Base-by-base conservation (phyloP, 768 basidiomycete species). In the Lentinus brumalis region DNA sequence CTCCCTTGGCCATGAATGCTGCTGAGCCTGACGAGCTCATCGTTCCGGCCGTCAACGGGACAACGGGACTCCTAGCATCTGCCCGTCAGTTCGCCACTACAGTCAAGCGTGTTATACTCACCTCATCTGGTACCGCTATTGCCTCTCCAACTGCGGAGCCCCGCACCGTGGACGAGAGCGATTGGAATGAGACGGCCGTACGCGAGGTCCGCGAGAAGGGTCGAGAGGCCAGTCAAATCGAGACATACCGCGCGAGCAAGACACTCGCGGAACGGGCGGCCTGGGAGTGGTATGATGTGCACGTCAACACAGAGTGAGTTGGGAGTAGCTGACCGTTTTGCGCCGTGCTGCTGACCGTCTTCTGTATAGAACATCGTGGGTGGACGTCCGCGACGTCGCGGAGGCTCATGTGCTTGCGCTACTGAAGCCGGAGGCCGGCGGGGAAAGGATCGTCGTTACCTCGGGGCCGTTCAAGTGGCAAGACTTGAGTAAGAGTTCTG, bases 181-280 rank as follows among this genome's bases (percentile, higher is more conserved):
- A 90, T 65, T 91, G 89, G 91, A 86, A 88, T 64, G 68, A 81
- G 12, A 72, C 74, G 51, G 73, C 81, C 2, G 67, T 82, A 12
- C 67, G 74, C 50, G 73, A 75, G 9, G 77, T 83, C 16, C 74
- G 72, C 51, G 61, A 73, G 62, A 69, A 73, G 55, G 74, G 72
- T 9, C 64, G 65, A 18, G 71, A 68, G 18, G 73, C 74, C 1
- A 51, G 39, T 30, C 62, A 41, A 11, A 42, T 55, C 1, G 53
- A 68, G 7, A 84, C 82, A 59, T 91, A 91, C 69, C 65, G 76
- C 10, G 86, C 81, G 4, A 71, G 79, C 10, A 88, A 89, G 76
- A 78, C 77, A 0, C 74, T 86, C 7, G 85, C 87, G 0, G 87
- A 89, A 73, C 77, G 51, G 29, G 51, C 51, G 5, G 47, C 56